These are phyloP conservation scores for Globisporangium nagaii DNA, from an alignment of 352 stramenopile genomes.

Conservation along the genomic window DNA sequence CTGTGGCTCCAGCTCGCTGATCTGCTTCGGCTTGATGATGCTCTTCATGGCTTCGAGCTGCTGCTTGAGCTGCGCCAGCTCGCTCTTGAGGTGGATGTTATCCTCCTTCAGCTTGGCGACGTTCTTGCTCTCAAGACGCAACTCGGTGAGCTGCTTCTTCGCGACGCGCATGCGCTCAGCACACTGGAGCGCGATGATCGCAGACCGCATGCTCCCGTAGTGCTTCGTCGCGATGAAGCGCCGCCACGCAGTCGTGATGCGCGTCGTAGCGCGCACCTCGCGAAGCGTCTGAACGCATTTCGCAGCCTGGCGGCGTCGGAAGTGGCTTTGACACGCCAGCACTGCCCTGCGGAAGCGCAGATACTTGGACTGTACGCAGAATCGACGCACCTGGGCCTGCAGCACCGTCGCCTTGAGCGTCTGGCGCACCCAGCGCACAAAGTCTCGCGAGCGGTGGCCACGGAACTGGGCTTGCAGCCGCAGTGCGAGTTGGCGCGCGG, in stretches of 20 bases:
- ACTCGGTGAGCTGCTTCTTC: conserved; percentile 25
- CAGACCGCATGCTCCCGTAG: conserved; percentile 24
- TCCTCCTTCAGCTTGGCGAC: conserved; percentile 68
- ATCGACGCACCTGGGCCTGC: conserved; percentile 38
- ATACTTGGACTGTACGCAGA: conserved; percentile 30
- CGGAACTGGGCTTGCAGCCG: conserved; percentile 39
- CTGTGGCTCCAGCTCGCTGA: conserved; percentile 13
- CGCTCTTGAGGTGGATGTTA: conserved; percentile 65
- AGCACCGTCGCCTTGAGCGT: conserved; percentile 27
- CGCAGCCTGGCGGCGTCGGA: conserved; percentile 30
- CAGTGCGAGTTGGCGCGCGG: conserved; percentile 29
- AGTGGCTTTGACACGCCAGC: conserved; percentile 43
- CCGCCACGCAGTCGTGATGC: conserved; percentile 34
- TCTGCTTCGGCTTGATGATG: conserved; percentile 12
- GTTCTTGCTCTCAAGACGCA: conserved; percentile 69
- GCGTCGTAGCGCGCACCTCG: conserved; percentile 36
- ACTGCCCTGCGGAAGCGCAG: conserved; percentile 32
- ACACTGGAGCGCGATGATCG: conserved; percentile 53
- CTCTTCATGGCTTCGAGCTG: conserved; percentile 46
- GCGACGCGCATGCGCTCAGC: conserved; percentile 33
- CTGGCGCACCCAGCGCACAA: conserved; percentile 38
- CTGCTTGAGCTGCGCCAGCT: conserved; percentile 50
- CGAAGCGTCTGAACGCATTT: conserved; percentile 32
- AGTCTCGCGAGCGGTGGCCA: conserved; percentile 23
- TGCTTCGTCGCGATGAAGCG: conserved; percentile 21